Evolutionary conservation across 257 asterid genomes (phyloP), one percentile per base, ranked within the genome.

Genomic region (Marsdenia floribunda): DNA sequence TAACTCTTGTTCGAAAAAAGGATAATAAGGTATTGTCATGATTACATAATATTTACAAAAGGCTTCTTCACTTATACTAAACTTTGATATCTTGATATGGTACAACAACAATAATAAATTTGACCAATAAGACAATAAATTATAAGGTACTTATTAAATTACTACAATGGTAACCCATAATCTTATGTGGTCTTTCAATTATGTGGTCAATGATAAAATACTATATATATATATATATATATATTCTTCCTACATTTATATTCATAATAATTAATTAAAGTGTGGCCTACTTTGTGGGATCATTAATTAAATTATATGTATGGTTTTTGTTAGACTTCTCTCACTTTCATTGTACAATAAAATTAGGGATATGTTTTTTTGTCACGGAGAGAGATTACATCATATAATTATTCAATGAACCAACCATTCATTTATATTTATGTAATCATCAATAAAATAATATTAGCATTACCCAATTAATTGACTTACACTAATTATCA

Each of bases 301-400:
- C 55, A 38, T 15, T 49, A 14, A 72, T 37, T 15, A 52, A 13
- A 21, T 38, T 35, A 12, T 72, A 13, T 37, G 9, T 72, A 37
- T 38, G 38, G 16, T 19, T 38, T 11, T 3, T 1, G 5, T n/a
- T 46, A 73, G 18, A 24, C 29, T 24, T 74, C 72, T 63, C 71
- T 44, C 49, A 44, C 1, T 10, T 29, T 24, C 59, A 24, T 71
- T 71, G 66, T 21, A 26, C 21, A 37, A 24, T 64, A 40, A 63
- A 24, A 38, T 24, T 63, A 12, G 73, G 73, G 46, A 35, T 77
- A 49, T 64, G 61, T 21, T 59, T 13, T 59, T 13, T 63, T 61
- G 63, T 12, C 68, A 24, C 21, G 49, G 42, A 40, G 74, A 21
- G 59, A 29, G 44, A 78, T 72, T 59, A 11, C n/a, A 72, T 77